Evolutionary conservation across 495 filamentous ascomycete species (phyloP).

Genomic region (Aspergillus cavernicola): DNA sequence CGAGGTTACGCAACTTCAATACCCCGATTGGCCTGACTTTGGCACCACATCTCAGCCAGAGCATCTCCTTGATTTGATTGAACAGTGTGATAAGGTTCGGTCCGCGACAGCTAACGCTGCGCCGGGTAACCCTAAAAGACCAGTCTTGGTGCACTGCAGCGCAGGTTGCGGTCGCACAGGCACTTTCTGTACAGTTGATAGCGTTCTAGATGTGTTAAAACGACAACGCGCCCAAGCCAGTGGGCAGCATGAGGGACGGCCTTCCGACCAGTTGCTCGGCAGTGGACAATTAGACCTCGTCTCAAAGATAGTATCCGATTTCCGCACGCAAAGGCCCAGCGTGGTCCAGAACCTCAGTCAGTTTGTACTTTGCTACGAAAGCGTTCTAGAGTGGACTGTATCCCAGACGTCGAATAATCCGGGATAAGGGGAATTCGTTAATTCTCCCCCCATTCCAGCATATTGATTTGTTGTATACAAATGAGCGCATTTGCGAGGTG

Average conservation of each 20-base stretch:
- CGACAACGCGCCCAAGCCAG: slow-evolving; percentile 52
- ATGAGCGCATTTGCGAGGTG: slow-evolving; percentile 18
- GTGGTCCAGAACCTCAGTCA: slow-evolving; percentile 97
- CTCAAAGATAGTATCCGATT: slow-evolving; percentile 81
- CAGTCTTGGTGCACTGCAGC: slow-evolving; percentile 90
- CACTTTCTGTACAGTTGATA: slow-evolving; percentile 94
- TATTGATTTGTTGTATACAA: slow-evolving; percentile 6
- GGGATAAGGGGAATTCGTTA: background rate
- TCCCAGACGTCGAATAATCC: slow-evolving; percentile 32
- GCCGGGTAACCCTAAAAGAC: slow-evolving; percentile 48
- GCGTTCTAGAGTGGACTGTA: slow-evolving; percentile 81
- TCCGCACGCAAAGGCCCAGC: slow-evolving; percentile 80
- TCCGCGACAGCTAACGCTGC: slow-evolving; percentile 32
- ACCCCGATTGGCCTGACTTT: slow-evolving; percentile 93
- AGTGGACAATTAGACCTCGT: slow-evolving; percentile 71
- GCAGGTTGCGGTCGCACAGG: slow-evolving; percentile 95
- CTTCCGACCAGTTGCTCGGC: slow-evolving; percentile 49
- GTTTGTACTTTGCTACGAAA: slow-evolving; percentile 96
- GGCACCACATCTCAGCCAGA: slow-evolving; percentile 85
- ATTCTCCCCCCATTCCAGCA: background rate
- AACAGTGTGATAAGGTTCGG: slow-evolving; percentile 66
- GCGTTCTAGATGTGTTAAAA: slow-evolving; percentile 89
- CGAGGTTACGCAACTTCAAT: slow-evolving; percentile 94
- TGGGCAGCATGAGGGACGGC: background rate
- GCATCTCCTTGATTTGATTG: slow-evolving; percentile 81